Percentiles rank a stretch among this genome's conserved stretches.
These are phyloP conservation scores for Gonapodya prolifera DNA, from an alignment of 192 early-diverging fungal genomes.

Conservation along the genomic window DNA sequence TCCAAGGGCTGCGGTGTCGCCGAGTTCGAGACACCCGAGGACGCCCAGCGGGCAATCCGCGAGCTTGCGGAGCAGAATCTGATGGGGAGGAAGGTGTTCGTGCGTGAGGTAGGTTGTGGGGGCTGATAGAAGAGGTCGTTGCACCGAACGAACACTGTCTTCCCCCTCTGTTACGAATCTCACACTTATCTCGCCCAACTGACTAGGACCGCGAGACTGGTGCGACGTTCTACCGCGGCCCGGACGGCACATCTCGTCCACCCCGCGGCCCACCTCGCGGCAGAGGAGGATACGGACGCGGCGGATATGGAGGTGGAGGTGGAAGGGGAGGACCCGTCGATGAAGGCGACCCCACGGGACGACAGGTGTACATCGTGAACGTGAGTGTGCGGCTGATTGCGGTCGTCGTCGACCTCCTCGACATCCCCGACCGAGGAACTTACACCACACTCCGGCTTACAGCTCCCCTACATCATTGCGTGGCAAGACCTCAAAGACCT, in stretches of 20 bases:
- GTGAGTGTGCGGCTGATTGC: conserved; percentile 22
- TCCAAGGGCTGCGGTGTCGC: conserved; percentile 67
- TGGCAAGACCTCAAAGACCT: conserved; percentile 71
- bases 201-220: conserved; percentile 51
- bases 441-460: not conserved
- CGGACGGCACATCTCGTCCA: not conserved
- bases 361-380: conserved; percentile 51
- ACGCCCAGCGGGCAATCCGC: conserved; percentile 60
- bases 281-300: conserved; percentile 7
- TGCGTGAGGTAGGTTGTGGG: conserved; percentile 46
- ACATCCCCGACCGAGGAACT: not conserved
- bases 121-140: too few relatives aligned
- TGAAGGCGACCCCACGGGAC: conserved; percentile 18
- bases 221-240: conserved; percentile 15
- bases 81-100: conserved; percentile 60
- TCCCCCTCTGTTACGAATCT: too few relatives aligned
- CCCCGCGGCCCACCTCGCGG: not conserved
- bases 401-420: not conserved
- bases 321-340: not conserved
- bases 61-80: conserved; percentile 51
- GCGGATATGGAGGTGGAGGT: not conserved
- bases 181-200: conserved; percentile 3
- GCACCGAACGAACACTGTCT: too few relatives aligned
- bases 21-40: conserved; percentile 61
- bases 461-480: conserved; percentile 64